phyloP scores from a whole-genome alignment of 371 early-diverging fungal genomes.

The Mortierella polycephala region DNA sequence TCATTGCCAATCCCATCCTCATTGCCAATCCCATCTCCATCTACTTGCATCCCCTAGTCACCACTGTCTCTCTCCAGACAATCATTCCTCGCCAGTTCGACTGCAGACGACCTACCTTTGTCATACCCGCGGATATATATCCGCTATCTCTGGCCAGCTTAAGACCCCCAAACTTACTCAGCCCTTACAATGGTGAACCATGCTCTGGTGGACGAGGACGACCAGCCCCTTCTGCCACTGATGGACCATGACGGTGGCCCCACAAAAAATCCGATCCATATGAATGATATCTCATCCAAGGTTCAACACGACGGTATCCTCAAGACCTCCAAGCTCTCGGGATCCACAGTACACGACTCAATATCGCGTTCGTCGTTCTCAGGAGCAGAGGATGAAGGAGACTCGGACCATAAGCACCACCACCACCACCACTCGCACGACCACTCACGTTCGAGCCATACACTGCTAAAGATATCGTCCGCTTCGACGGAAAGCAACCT shows the following conservation, averaged over 20 bases:
- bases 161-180: neutral
- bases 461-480: neutral
- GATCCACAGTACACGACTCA: slow-evolving; percentile 40
- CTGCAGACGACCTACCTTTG: neutral
- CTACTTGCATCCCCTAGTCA: no score
- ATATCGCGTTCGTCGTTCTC: slow-evolving; percentile 13
- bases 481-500: slow-evolving; percentile 8
- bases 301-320: slow-evolving; percentile 7
- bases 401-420: slow-evolving; percentile 2
- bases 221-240: slow-evolving; percentile 39
- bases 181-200: slow-evolving; percentile 22
- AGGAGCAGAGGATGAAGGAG: slow-evolving; percentile 15
- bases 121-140: neutral
- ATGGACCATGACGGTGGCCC: slow-evolving; percentile 3
- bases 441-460: slow-evolving; percentile 4
- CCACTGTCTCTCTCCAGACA: no score
- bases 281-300: slow-evolving; percentile 6
- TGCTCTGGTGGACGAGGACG: slow-evolving; percentile 28
- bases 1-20: no score
- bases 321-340: slow-evolving; percentile 28
- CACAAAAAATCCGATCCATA: neutral
- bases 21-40: no score
- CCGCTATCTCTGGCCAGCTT: neutral
- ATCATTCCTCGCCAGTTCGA: no score
- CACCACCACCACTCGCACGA: slow-evolving; percentile 2